Base-by-base conservation (phyloP, 345 rosid species). In the Cardamine chenopodiifolia region DNA sequence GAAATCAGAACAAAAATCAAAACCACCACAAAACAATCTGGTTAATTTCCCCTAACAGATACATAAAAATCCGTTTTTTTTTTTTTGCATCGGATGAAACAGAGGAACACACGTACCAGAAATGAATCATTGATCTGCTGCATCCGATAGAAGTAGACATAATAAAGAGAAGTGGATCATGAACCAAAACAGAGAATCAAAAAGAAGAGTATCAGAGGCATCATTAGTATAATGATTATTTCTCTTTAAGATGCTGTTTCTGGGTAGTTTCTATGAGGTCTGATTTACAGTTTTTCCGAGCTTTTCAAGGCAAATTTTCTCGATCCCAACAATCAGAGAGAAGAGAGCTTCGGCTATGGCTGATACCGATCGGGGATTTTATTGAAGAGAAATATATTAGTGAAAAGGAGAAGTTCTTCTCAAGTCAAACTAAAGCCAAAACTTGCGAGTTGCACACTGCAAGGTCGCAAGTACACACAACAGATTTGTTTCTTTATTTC, bases 391-490 rank as follows among this genome's bases (percentile, higher is more conserved):
- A 39, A 39, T 39, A 52, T 7, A 32, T 54, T 10, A 45, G 66
- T 25, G 52, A 23, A 37, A 34, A 45, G 75, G 20, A 65, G 76
- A 63, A 71, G 62, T 77, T 77, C 66, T 62, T 71, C 53, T 39
- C 14, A 62, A 77, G 72, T 77, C 68, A 71, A 77, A 70, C 65
- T 77, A 71, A 77, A 77, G 77, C 80, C 80, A 65, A 71, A 34
- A 75, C 63, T 77, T 77, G 62, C 59, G 74, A 68, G 49, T 54
- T 35, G 71, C 64, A 62, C 57, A 50, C 42, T 73, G 62, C 78
- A 48, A 70, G 71, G 76, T 56, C 44, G 60, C 72, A 70, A 64
- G 67, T 45, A 65, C 71, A 70, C 80, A 47, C 80, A 56, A 37
- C 28, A 47, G 11, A 56, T 77, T 77, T 70, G 53, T 67, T 26